Conservation (phyloP, 169 alveolate species). For the Plasmodium knowlesi region DNA sequence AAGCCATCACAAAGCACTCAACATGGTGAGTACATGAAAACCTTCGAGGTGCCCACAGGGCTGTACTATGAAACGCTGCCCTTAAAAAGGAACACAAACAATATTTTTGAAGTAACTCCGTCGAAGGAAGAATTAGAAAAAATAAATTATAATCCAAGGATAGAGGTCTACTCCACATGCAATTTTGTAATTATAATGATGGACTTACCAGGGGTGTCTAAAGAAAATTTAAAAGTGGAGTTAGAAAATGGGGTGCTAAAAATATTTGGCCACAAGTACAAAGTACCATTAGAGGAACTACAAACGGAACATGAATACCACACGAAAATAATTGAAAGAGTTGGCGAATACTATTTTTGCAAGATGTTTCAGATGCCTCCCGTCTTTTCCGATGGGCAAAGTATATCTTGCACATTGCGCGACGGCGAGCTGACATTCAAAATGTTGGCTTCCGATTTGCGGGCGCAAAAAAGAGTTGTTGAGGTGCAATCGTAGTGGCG, state of each 20-base stretch:
- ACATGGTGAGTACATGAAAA: conserved; percentile 36
- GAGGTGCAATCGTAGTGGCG: conserved; percentile 1
- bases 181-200: conserved; percentile 62
- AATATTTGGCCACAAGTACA: conserved; percentile 56
- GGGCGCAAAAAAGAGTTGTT: conserved; percentile 42
- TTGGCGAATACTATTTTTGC: conserved; percentile 56
- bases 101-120: conserved; percentile 69
- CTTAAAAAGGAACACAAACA: conserved; percentile 49
- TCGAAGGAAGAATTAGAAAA: conserved; percentile 51
- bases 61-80: conserved; percentile 60
- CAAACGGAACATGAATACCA: conserved; percentile 52
- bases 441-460: conserved; percentile 53
- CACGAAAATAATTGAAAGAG: conserved; percentile 71
- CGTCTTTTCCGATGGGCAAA: conserved; percentile 63
- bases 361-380: conserved; percentile 73
- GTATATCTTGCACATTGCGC: conserved; percentile 49
- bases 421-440: conserved; percentile 64
- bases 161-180: conserved; percentile 66
- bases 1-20: conserved; percentile 7
- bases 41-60: conserved; percentile 17
- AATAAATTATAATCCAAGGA: conserved; percentile 60
- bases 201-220: conserved; percentile 60
- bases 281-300: conserved; percentile 57
- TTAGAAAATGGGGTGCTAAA: conserved; percentile 62
- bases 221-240: conserved; percentile 62